phyloP scores from a whole-genome alignment of 2,329 filamentous ascomycete species.

The Fusarium sp. region DNA sequence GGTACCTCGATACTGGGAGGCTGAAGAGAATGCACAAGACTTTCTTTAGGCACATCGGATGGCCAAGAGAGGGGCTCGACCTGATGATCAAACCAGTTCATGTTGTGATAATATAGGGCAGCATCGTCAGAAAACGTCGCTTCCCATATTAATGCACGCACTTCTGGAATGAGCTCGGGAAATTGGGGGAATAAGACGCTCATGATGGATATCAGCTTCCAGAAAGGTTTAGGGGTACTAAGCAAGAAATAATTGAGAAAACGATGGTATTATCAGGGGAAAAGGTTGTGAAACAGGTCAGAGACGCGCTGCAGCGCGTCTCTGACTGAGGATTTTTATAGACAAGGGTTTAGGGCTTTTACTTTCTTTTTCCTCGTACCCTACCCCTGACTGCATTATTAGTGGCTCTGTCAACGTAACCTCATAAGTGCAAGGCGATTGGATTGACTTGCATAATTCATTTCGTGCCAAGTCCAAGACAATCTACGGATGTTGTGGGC shows the following conservation, averaged over 20 bases:
- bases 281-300: conserved; percentile 6
- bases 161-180: conserved; percentile 43
- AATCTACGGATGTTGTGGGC: background rate
- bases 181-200: conserved; percentile 42
- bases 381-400: background rate
- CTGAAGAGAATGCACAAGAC: conserved; percentile 5
- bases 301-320: conserved; percentile 1
- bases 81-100: conserved; percentile 32
- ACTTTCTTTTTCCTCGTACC: background rate
- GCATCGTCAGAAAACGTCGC: conserved; percentile 32
- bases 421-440: background rate
- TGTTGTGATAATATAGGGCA: conserved; percentile 40
- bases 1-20: conserved; percentile 33
- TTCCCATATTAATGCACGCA: conserved; percentile 49
- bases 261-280: background rate
- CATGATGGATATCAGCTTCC: background rate
- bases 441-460: background rate
- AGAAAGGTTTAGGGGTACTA: no score
- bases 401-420: background rate
- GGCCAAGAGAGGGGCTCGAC: conserved; percentile 4
- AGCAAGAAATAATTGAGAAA: background rate
- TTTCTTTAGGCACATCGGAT: background rate
- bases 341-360: background rate
- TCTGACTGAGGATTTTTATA: conserved; percentile 13
- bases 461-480: background rate